Evolutionary conservation across 257 asterid genomes (phyloP), one percentile per base, ranked within the genome.

Genomic region (Euphrasia confusa): DNA sequence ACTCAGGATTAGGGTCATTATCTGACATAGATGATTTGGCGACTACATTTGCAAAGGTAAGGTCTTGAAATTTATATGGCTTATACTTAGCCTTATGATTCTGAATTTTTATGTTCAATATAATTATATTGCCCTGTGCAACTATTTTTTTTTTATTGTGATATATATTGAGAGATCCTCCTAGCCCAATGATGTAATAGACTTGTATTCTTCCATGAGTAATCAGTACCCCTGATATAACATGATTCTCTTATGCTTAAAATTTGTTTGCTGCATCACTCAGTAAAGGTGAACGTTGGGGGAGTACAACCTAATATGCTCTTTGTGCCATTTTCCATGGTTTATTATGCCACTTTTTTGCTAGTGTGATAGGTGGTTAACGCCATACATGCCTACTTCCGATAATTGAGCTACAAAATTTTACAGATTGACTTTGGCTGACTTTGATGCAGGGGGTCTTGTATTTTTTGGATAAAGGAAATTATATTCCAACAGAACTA

Each of bases 1-100:
- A 83, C 54, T 79, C 85, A 17, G 86, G 78, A 52, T 65, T 80
- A 61, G 90, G 95, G 66, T 86, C 94, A 52, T 69, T 84, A 64
- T 82, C 97, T 13, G 95, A 82, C 30, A 64, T 83, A 21, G 97
- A 89, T 79, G 97, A 89, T 69, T 73, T 86, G 70, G 69, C 94
- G 5, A 85, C 96, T 59, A 84, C 88, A 37, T 85, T 90, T 74
- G 79, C 87, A 35, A 89, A 89, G 85, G 97, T 86, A 55, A 63
- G 87, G 49, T 54, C 58, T 15, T 69, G 75, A 63, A 59, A 55
- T 54, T 32, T 61, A 42, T 70, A 54, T 56, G 48, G 11, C 14
- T 50, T 44, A 44, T 59, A 4, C 55, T 61, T 35, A 44, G 6
- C 7, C 70, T 61, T 64, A 47, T 64, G 72, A 44, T 40, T 54